A percentile compares a stretch with the other conserved stretches of the same genome.
Conservation (phyloP, 345 rosid species). For the Melaleuca quinquenervia region DNA sequence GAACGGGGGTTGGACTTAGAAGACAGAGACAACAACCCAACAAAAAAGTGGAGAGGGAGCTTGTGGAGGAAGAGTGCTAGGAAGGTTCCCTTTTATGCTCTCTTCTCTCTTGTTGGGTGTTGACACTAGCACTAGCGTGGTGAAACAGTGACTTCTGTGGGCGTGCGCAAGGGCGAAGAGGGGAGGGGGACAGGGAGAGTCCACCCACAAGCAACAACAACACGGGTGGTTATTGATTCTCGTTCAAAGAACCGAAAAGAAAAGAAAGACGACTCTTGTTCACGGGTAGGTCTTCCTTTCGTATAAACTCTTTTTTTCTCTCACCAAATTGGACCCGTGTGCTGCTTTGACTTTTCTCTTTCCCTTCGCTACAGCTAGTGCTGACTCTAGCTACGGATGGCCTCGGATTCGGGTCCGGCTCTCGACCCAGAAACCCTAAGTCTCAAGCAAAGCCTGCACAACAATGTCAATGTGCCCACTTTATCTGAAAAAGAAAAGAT, state of each 20-base stretch:
- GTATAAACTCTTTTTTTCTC: not conserved
- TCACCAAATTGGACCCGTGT: not conserved
- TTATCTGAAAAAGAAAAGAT: not conserved
- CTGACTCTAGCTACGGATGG: not conserved
- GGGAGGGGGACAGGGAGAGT: not conserved
- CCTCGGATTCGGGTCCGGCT: constrained; percentile 2
- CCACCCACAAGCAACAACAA: not conserved
- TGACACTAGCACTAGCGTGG: constrained; percentile 26
- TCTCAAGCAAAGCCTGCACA: not conserved
- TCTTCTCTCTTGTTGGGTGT: constrained; percentile 29
- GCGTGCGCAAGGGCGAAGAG: not conserved
- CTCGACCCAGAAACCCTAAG: not conserved
- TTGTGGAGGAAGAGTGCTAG: constrained; percentile 23
- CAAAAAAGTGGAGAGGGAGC: not conserved
- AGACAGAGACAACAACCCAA: constrained; percentile 4
- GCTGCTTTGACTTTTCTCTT: not conserved
- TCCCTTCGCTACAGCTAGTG: not conserved
- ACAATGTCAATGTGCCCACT: not conserved
- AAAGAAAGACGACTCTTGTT: not conserved
- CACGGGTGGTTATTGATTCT: not conserved
- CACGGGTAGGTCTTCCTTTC: not conserved
- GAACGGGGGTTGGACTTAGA: not conserved
- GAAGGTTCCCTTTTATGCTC: constrained; percentile 50
- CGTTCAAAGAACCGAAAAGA: not conserved
- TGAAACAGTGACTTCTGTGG: not conserved